Evolutionary conservation across 73 alveolate species (phyloP).

Genomic region (Durusdinium trenchii): DNA sequence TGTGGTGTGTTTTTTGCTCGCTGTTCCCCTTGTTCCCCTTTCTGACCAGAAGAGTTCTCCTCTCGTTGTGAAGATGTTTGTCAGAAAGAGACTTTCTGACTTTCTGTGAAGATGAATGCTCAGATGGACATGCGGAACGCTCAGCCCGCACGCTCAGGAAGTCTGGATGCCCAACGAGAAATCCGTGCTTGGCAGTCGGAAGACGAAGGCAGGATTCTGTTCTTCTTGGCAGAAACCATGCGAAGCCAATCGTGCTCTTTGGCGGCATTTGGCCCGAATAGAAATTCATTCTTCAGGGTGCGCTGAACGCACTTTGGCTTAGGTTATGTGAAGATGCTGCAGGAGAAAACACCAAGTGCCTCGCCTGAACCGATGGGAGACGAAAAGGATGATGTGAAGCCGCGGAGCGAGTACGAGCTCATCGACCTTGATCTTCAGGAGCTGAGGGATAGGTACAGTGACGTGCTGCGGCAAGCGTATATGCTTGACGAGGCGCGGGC

Average conservation of each 20-base stretch:
- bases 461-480: slow-evolving; percentile 39
- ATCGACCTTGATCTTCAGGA: slow-evolving; percentile 21
- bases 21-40: too few relatives aligned
- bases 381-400: background rate
- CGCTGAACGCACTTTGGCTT: background rate
- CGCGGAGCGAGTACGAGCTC: slow-evolving; percentile 12
- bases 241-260: slow-evolving; percentile 68
- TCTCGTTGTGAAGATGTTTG: too few relatives aligned
- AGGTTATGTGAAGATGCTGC: slow-evolving; percentile 86
- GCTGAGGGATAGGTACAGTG: background rate
- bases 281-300: background rate
- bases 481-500: slow-evolving; percentile 63
- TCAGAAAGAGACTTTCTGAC: too few relatives aligned
- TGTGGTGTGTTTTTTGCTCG: too few relatives aligned
- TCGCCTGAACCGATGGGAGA: background rate
- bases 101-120: too few relatives aligned
- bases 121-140: background rate
- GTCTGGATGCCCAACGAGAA: slow-evolving; percentile 49
- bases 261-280: background rate
- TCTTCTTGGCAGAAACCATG: slow-evolving; percentile 75
- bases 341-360: slow-evolving; percentile 35
- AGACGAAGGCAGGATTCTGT: slow-evolving; percentile 53
- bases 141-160: background rate
- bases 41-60: too few relatives aligned
- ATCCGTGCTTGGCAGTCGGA: slow-evolving; percentile 61